Evolutionary conservation across 805 yeast species (phyloP), one percentile per base, ranked within the genome.

Genomic region (Candida saitoana): DNA sequence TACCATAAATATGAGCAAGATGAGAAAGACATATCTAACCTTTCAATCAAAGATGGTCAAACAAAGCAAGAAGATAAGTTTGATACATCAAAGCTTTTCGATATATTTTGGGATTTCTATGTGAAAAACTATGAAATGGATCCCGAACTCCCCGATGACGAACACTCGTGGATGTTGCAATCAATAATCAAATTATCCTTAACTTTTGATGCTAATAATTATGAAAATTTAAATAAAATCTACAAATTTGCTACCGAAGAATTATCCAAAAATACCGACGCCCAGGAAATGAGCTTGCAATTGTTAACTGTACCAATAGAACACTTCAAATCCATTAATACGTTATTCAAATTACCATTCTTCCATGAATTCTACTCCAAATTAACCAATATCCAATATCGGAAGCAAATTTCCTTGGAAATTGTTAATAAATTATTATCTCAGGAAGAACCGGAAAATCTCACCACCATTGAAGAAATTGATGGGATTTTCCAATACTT

Each of bases 101-200:
- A 71, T 29, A 71, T 72, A 14, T 84, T 89, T 57, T 82, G 89
- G 80, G 60, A 63, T 9, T 87, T 85, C 57, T 73, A 86, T 44
- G 59, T 70, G 25, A 73, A 73, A 35, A 57, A 89, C 25, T 70
- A 73, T 40, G 69, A 77, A 37, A 61, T 71, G 7, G 78, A 84
- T 45, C 84, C 87, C 0, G 84, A 80, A 38, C 61, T 88, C n/a
- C 67, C 87, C 1, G 55, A 76, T n/a, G 79, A 75, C 20, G 91
- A 86, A 45, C 77, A 78, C 42, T 74, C 85, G 6, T 69, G 75
- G 1, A 68, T 89, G 16, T 65, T 87, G 35, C 82, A 81, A 44
- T 77, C 84, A n/a, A 70, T 87, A 24, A 71, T 84, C 39, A 76
- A 74, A 47, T 60, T 90, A 35, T 73, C 88, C 0, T 67, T 87